A percentile compares a stretch with the other conserved stretches of the same genome.
Conservation (phyloP, 345 rosid genomes). For the thale cress (Arabidopsis thaliana) region DNA sequence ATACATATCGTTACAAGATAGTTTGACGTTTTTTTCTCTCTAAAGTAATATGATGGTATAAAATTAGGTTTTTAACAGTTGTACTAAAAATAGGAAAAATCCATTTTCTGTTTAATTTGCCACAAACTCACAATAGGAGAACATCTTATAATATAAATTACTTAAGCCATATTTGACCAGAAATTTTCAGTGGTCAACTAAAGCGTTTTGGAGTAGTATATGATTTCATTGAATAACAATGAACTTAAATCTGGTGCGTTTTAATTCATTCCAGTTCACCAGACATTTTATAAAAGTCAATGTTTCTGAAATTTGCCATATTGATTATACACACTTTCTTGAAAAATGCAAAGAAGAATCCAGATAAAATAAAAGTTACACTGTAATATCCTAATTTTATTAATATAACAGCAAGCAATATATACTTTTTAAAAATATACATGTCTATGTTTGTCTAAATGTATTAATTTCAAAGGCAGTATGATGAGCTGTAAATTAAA, state of each 20-base stretch:
- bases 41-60: too few relatives aligned
- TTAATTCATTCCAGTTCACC: neutral
- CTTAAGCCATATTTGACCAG: constrained; percentile 43
- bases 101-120: too few relatives aligned
- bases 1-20: too few relatives aligned
- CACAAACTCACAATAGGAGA: too few relatives aligned
- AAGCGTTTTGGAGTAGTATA: constrained; percentile 15
- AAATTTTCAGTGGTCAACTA: constrained; percentile 28
- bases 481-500: constrained; percentile 35
- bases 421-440: neutral
- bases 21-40: too few relatives aligned
- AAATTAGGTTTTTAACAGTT: too few relatives aligned
- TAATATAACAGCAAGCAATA: neutral
- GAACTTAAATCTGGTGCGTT: constrained; percentile 8
- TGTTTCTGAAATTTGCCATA: constrained; percentile 18
- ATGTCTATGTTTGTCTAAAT: constrained; percentile 14
- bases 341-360: neutral
- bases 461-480: neutral
- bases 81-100: too few relatives aligned
- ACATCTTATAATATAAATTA: too few relatives aligned
- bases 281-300: constrained; percentile 31
- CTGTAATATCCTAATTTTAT: neutral
- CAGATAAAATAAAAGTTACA: neutral
- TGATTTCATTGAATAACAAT: constrained; percentile 3
- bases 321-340: neutral